phyloP scores from a whole-genome alignment of 2,329 filamentous ascomycete species.

The Mycocentrospora acerina region DNA sequence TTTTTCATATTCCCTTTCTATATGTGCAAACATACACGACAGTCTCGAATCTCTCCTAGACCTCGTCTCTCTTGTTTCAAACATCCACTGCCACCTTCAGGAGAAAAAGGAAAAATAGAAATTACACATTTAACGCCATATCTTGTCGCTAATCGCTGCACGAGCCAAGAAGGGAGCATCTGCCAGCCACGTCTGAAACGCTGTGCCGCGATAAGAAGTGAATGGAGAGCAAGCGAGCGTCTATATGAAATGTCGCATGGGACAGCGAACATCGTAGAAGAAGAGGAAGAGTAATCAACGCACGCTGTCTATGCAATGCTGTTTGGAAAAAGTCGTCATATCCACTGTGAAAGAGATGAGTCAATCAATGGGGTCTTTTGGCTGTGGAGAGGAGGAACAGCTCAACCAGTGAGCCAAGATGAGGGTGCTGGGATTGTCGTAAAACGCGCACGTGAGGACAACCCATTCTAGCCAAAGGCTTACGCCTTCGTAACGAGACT shows the following conservation, averaged over 20 bases:
- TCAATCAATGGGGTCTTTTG: conserved; percentile 28
- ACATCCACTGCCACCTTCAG: too few species aligned
- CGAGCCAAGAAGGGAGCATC: conserved; percentile 11
- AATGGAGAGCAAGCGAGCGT: conserved; percentile 8
- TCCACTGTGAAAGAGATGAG: conserved; percentile 17
- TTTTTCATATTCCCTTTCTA: too few species aligned
- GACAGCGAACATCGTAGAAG: conserved; percentile 1
- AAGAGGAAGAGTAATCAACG: conserved; percentile 14
- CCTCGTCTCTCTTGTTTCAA: too few species aligned
- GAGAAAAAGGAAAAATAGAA: too few species aligned
- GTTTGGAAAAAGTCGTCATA: conserved; percentile 29
- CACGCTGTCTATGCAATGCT: conserved; percentile 33
- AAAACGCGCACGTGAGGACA: conserved; percentile 12
- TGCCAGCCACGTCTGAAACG: conserved; percentile 14
- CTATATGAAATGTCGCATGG: conserved; percentile 10
- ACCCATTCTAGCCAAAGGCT: conserved; percentile 6
- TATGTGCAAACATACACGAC: too few species aligned
- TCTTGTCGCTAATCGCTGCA: conserved; percentile 15
- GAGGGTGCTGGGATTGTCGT: conserved; percentile 23
- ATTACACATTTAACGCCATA: conserved; percentile 27
- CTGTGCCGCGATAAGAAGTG: conserved; percentile 16
- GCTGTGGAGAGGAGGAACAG: conserved; percentile 13
- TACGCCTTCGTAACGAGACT: conserved; percentile 46
- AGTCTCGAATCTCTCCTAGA: too few species aligned
- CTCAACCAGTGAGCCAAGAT: conserved; percentile 37